Base-by-base conservation (phyloP, 2,329 filamentous ascomycete species). In the Seiridium cupressi region DNA sequence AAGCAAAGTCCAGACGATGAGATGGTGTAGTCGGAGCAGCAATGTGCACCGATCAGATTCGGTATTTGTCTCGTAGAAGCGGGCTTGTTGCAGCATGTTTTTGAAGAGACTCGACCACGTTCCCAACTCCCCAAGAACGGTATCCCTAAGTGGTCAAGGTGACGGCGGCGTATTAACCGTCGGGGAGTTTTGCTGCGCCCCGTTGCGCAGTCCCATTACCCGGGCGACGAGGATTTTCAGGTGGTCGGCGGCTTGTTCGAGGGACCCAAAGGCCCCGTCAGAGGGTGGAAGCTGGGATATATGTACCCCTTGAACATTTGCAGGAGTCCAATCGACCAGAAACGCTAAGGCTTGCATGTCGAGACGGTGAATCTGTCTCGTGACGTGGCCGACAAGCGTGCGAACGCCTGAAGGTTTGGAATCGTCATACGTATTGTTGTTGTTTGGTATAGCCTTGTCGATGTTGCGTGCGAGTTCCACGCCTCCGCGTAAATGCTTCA, bases 271-370 rank as follows among this genome's bases (percentile, higher is more conserved):
- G 51, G 63, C 59, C 60, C 49, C 44, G 26, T 60, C 53, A 35
- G 47, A 62, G 35, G 61, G 44, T 51, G 51, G 49, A 61, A 66
- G 55, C 49, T 55, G 60, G 46, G 60, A 59, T 35, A 44, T 59
- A 48, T 62, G 48, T 59, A 59, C 63, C 38, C 71, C 65, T 63
- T 71, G 59, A 34, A 71, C 61, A 59, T 68, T 61, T 11, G 51
- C 57, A 34, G 73, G 74, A n/a, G 65, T 70, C 72, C 72, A 74
- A 60, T 73, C 73, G 42, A 72, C 54, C 32, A 76, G 62, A 65
- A 73, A 75, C 18, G 63, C 68, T 7, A 61, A 68, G 13, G 73
- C 72, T 63, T 76, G 73, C 67, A 74, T 69, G 59, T 77, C 73
- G 35, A 74, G 73, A 60, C 73, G 73, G 48, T 65, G 70, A 55